A percentile compares a stretch with the other conserved stretches of the same genome.
These are phyloP conservation scores for Arctostaphylos glauca DNA, from an alignment of 148 eudicot genomes.

Conservation along the genomic window DNA sequence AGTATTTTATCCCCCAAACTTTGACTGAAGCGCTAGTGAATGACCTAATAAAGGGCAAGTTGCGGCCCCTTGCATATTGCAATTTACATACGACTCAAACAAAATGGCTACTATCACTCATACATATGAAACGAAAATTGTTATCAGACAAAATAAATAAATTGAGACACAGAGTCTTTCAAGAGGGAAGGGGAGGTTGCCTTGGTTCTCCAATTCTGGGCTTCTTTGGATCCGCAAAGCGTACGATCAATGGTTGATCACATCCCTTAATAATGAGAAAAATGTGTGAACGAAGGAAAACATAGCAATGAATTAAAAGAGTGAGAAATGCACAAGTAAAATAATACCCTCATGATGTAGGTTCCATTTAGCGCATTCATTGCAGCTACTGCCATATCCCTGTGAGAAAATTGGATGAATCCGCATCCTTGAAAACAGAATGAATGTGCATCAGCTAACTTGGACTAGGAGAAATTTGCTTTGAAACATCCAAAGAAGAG, in stretches of 20 bases:
- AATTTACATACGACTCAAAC: not conserved
- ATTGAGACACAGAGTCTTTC: not conserved
- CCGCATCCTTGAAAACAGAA: slow-evolving; percentile 61
- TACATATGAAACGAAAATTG: not conserved
- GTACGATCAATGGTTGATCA: slow-evolving; percentile 75
- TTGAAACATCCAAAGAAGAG: not conserved
- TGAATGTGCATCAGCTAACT: slow-evolving; percentile 6
- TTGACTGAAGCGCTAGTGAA: not conserved
- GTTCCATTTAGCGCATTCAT: slow-evolving; percentile 71
- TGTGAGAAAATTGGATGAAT: slow-evolving; percentile 64
- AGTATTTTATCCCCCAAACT: not conserved
- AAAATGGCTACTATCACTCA: not conserved
- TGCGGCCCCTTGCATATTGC: not conserved
- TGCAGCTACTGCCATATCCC: slow-evolving; percentile 94
- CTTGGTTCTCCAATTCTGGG: slow-evolving; percentile 72
- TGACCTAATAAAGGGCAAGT: not conserved
- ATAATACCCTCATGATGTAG: slow-evolving; percentile 68
- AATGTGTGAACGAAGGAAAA: slow-evolving; percentile 12
- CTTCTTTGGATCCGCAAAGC: slow-evolving; percentile 98
- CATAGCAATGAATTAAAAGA: slow-evolving; percentile 16
- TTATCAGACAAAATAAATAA: not conserved
- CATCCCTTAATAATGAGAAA: slow-evolving; percentile 55
- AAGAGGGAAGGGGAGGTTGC: slow-evolving; percentile 24
- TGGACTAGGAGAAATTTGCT: not conserved
- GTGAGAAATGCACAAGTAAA: not conserved